Percentiles rank a stretch among this genome's conserved stretches.
These are phyloP conservation scores for Ceratocystiopsis brevicomis DNA, from an alignment of 2,329 filamentous ascomycete species.

Conservation along the genomic window DNA sequence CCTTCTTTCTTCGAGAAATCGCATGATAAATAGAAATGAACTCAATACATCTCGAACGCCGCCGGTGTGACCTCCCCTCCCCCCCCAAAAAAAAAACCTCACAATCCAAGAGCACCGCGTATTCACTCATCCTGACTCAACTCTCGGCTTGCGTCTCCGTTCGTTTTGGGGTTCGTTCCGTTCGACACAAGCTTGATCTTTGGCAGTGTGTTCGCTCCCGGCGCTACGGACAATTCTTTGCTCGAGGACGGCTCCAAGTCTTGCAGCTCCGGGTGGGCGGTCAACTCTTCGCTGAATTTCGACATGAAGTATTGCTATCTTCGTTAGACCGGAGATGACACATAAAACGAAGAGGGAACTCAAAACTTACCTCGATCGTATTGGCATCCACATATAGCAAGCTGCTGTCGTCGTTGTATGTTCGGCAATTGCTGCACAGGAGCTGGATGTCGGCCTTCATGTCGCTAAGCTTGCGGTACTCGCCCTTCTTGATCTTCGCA, in stretches of 20 bases:
- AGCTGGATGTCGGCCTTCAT: conserved; percentile 67
- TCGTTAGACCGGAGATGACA: conserved; percentile 1
- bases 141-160: background rate
- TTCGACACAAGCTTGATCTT: conserved; percentile 13
- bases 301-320: conserved; percentile 36
- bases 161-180: conserved; percentile 2
- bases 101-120: background rate
- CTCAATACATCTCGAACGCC: background rate
- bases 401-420: conserved; percentile 92
- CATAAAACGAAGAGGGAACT: background rate
- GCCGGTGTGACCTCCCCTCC: too few species aligned
- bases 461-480: conserved; percentile 66
- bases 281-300: conserved; percentile 24
- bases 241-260: conserved; percentile 10
- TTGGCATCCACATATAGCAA: conserved; percentile 84
- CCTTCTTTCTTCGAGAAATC: background rate
- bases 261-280: conserved; percentile 11
- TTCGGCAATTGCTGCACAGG: conserved; percentile 79
- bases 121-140: conserved; percentile 1
- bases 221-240: conserved; percentile 24
- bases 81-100: background rate
- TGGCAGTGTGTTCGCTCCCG: conserved; percentile 11
- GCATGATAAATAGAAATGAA: background rate
- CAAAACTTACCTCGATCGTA: conserved; percentile 64
- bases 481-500: conserved; percentile 87